Percentiles rank a stretch among this genome's conserved stretches.
Conservation (phyloP, 805 yeast species). For the Zygoascus bituminiphila region DNA sequence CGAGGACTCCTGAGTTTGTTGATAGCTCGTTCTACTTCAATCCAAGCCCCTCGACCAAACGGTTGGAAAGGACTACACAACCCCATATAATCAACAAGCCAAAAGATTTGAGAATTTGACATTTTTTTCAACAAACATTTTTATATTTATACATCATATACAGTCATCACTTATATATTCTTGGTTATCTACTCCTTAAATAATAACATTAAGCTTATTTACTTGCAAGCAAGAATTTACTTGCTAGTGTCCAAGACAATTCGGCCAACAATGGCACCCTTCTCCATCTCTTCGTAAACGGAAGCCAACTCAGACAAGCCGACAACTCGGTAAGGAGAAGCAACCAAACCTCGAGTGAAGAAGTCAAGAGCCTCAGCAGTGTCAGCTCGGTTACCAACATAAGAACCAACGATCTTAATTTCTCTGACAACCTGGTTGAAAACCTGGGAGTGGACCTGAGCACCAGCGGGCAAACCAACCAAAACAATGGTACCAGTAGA, state of each 20-base stretch:
- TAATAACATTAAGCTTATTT: too few species aligned
- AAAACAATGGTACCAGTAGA: constrained; percentile 61
- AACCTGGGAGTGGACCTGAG: constrained; percentile 60
- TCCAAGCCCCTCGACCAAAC: too few species aligned
- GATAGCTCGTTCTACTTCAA: too few species aligned
- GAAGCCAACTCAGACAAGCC: constrained; percentile 63
- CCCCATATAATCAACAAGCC: too few species aligned
- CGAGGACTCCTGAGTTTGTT: background rate
- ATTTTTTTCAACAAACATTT: too few species aligned
- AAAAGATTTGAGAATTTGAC: too few species aligned
- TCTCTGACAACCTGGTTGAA: constrained; percentile 68
- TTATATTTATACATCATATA: too few species aligned
- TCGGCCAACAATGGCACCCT: constrained; percentile 82
- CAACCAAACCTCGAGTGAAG: constrained; percentile 62
- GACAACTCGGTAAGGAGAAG: constrained; percentile 66
- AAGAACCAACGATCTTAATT: constrained; percentile 67
- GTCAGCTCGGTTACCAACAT: constrained; percentile 86
- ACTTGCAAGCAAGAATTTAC: constrained; percentile 25
- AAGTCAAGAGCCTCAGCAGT: constrained; percentile 73
- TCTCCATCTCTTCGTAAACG: constrained; percentile 69
- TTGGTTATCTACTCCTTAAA: too few species aligned
- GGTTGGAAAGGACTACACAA: too few species aligned
- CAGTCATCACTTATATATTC: too few species aligned
- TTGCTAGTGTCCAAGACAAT: constrained; percentile 74
- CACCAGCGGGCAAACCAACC: constrained; percentile 77